Evolutionary conservation across 495 filamentous ascomycete species (phyloP).

Genomic region (Penicillium coffeae): DNA sequence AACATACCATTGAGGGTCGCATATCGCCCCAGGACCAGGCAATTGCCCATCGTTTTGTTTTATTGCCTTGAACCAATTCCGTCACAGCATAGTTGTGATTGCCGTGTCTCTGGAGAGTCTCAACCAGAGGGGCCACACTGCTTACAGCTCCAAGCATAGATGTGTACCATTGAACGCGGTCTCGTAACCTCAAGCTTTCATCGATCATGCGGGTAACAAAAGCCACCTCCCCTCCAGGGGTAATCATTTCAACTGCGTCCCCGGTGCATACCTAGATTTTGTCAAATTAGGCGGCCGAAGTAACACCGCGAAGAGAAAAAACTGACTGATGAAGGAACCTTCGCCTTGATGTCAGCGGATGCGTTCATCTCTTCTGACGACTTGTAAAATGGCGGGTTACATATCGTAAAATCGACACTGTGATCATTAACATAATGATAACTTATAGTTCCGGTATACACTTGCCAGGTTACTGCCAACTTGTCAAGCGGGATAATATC

Average conservation of each 20-base stretch:
- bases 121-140: constrained; percentile 62
- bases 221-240: constrained; percentile 73
- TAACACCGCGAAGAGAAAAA: background rate
- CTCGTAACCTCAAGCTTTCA: constrained; percentile 60
- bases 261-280: constrained; percentile 65
- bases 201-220: constrained; percentile 74
- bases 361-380: constrained; percentile 64
- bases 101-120: constrained; percentile 51
- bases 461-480: constrained; percentile 49
- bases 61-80: constrained; percentile 72
- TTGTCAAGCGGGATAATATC: constrained; percentile 54
- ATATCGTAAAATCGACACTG: constrained; percentile 85
- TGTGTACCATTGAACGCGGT: constrained; percentile 78
- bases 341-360: constrained; percentile 60
- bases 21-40: constrained; percentile 77
- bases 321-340: constrained; percentile 61
- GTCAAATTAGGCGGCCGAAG: background rate
- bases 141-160: constrained; percentile 84
- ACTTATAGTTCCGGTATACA: background rate
- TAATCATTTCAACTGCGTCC: constrained; percentile 81
- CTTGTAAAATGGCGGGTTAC: constrained; percentile 90
- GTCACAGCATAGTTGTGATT: constrained; percentile 81
- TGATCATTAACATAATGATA: background rate
- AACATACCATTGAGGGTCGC: constrained; percentile 58
- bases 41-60: constrained; percentile 81